A percentile compares a stretch with the other conserved stretches of the same genome.
phyloP scores from a whole-genome alignment of 192 early-diverging fungal genomes.

The Endogone sp. region DNA sequence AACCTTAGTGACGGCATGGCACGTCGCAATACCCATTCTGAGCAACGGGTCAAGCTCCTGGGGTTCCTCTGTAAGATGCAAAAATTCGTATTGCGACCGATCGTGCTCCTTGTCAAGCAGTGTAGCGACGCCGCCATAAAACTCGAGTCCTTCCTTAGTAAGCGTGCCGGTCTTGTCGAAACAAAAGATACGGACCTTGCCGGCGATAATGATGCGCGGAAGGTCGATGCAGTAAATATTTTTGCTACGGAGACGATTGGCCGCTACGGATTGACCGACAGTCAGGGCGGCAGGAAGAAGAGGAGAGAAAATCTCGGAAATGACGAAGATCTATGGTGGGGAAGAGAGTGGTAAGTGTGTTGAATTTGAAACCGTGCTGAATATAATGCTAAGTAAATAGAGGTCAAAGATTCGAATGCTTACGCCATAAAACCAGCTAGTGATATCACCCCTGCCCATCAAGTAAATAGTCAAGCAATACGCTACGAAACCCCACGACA shows the following conservation, averaged over 20 bases:
- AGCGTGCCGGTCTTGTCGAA: constrained; percentile 82
- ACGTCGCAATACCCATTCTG: constrained; percentile 49
- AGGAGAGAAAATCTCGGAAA: constrained; percentile 65
- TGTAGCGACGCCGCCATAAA: constrained; percentile 37
- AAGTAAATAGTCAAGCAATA: constrained; percentile 53
- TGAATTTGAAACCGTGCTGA: neutral
- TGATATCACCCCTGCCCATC: constrained; percentile 55
- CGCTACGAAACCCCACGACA: constrained; percentile 62
- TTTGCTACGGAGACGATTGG: constrained; percentile 53
- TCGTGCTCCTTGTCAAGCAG: neutral
- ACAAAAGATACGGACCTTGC: constrained; percentile 74
- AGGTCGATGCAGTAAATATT: constrained; percentile 74
- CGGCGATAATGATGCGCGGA: constrained; percentile 66
- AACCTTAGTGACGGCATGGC: constrained; percentile 61
- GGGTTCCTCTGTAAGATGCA: constrained; percentile 20
- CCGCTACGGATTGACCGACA: constrained; percentile 67
- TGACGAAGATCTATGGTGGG: constrained; percentile 46
- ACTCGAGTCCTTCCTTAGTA: constrained; percentile 71
- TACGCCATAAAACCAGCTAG: constrained; percentile 67
- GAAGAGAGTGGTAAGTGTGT: neutral
- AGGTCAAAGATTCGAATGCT: neutral
- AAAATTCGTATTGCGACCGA: constrained; percentile 12
- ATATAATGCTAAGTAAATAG: no score
- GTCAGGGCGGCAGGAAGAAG: constrained; percentile 72
- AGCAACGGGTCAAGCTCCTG: constrained; percentile 20